These are phyloP conservation scores for Cymbopogon citratus DNA, from an alignment of 176 grass and related monocot species.

Conservation along the genomic window DNA sequence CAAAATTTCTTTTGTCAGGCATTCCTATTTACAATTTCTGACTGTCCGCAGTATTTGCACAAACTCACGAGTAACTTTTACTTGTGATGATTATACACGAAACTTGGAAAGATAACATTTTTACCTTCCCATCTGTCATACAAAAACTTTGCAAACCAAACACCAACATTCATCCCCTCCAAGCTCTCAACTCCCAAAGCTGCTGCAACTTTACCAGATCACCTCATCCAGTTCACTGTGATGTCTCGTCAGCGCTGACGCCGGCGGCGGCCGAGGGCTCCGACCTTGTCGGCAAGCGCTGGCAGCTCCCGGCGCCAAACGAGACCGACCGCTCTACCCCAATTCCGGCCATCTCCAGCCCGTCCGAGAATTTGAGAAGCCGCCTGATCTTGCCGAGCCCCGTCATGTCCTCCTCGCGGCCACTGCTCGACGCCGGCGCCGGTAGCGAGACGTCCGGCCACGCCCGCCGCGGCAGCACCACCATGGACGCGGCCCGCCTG, in stretches of 20 bases:
- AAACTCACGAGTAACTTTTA: constrained; percentile 15
- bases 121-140: constrained; percentile 17
- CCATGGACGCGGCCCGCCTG: constrained; percentile 32
- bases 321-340: constrained; percentile 14
- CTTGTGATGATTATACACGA: background rate
- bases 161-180: background rate
- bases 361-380: constrained; percentile 23
- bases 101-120: constrained; percentile 15
- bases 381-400: constrained; percentile 21
- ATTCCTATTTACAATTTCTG: constrained; percentile 48
- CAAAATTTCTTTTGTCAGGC: constrained; percentile 17
- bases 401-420: constrained; percentile 15
- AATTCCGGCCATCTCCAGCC: background rate
- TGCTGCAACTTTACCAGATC: too few relatives aligned
- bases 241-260: background rate
- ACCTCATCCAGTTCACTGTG: background rate
- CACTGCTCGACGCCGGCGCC: constrained; percentile 23
- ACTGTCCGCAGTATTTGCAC: constrained; percentile 8
- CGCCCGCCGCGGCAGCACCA: constrained; percentile 17
- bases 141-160: constrained; percentile 6
- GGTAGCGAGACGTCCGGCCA: constrained; percentile 22
- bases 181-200: constrained; percentile 4
- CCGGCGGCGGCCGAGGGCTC: constrained; percentile 4
- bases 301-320: constrained; percentile 1
- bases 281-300: background rate